Evolutionary conservation across 352 stramenopile species (phyloP).

Genomic region (Globisporangium splendens): DNA sequence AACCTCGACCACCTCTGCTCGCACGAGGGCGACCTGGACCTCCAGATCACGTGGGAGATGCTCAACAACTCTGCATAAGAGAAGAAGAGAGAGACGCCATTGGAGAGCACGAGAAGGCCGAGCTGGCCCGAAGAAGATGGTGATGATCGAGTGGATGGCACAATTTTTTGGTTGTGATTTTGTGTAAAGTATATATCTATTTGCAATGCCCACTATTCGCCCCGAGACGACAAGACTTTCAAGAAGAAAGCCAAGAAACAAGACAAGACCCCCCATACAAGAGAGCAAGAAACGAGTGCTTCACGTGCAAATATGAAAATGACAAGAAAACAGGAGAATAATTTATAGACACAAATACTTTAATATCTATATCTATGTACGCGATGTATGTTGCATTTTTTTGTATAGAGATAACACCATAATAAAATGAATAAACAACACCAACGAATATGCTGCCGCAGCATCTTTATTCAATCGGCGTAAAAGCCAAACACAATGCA

Average conservation of each 20-base stretch:
- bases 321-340: constrained; percentile 29
- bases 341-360: constrained; percentile 40
- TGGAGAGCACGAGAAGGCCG: background rate
- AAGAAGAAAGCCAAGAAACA: constrained; percentile 22
- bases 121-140: background rate
- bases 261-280: constrained; percentile 3
- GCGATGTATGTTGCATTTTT: background rate
- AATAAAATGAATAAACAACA: too few relatives aligned
- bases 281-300: background rate
- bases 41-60: constrained; percentile 87
- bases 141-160: background rate
- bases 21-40: constrained; percentile 75
- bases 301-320: background rate
- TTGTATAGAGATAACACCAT: too few relatives aligned
- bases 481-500: constrained; percentile 91
- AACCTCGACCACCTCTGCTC: constrained; percentile 81
- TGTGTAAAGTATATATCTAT: constrained; percentile 41
- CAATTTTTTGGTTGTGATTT: constrained; percentile 24
- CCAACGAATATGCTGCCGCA: too few relatives aligned
- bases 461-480: constrained; percentile 62
- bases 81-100: background rate
- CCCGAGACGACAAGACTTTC: background rate
- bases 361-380: constrained; percentile 17
- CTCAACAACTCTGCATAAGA: constrained; percentile 50
- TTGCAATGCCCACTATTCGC: background rate